These are phyloP conservation scores for Furcasterigmium sp. DNA, from an alignment of 2,329 filamentous ascomycete genomes.

Conservation along the genomic window DNA sequence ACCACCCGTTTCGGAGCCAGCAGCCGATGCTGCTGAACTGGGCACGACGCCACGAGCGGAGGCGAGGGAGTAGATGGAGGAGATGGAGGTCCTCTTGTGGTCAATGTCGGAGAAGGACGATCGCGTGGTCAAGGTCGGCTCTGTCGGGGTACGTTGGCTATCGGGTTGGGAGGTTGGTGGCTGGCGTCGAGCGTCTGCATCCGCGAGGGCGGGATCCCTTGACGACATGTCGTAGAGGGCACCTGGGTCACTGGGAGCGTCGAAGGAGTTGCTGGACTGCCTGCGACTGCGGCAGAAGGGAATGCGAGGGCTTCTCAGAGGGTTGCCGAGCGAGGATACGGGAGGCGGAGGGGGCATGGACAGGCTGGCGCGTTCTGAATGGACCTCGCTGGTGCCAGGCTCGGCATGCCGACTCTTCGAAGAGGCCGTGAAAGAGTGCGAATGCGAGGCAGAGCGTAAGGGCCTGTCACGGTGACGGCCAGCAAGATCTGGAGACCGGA, in stretches of 20 bases:
- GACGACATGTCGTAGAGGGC: constrained; percentile 22
- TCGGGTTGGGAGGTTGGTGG: constrained; percentile 22
- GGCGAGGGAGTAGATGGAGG: constrained; percentile 66
- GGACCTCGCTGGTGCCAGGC: constrained; percentile 50
- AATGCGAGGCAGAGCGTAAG: constrained; percentile 20
- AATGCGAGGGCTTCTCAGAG: constrained; percentile 33
- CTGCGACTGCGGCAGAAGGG: constrained; percentile 35
- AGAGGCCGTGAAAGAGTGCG: constrained; percentile 40
- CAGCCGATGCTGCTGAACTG: constrained; percentile 46
- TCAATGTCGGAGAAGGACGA: constrained; percentile 47
- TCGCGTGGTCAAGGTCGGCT: constrained; percentile 39
- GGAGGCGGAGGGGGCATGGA: constrained; percentile 48
- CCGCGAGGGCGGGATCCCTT: constrained; percentile 33
- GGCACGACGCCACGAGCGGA: constrained; percentile 48
- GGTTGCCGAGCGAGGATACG: constrained; percentile 25
- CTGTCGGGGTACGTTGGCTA: constrained; percentile 33
- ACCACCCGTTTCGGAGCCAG: constrained; percentile 43
- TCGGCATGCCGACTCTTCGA: constrained; percentile 56
- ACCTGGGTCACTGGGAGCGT: constrained; percentile 26
- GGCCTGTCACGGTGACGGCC: constrained; percentile 10
- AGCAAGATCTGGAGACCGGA: constrained; percentile 1
- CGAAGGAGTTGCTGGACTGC: constrained; percentile 33
- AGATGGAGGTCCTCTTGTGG: constrained; percentile 59
- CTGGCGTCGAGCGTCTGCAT: constrained; percentile 42
- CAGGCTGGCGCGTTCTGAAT: constrained; percentile 55